Percentiles rank a stretch among this genome's conserved stretches.
These are phyloP conservation scores for Saposhnikovia divaricata DNA, from an alignment of 129 eudicot species.

Conservation along the genomic window DNA sequence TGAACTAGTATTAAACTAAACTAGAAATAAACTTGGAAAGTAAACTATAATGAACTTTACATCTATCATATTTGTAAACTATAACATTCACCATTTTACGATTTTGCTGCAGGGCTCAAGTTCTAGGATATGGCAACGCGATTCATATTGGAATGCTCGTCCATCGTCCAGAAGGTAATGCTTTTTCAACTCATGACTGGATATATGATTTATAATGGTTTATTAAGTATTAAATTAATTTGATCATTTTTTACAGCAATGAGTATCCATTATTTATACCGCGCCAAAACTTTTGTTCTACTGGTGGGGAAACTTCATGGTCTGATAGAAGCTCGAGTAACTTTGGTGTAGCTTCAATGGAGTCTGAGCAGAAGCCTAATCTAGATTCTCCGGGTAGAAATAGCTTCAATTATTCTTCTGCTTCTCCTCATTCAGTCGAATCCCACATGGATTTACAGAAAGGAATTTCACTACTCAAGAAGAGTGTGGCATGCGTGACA, in stretches of 20 bases:
- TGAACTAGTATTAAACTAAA: no score
- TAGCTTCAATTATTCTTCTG: constrained; percentile 69
- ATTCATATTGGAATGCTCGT: constrained; percentile 72
- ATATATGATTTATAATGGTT: background rate
- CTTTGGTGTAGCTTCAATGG: constrained; percentile 87
- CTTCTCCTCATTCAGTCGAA: constrained; percentile 81
- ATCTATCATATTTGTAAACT: no score
- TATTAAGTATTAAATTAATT: background rate
- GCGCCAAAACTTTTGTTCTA: constrained; percentile 66
- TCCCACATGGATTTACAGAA: constrained; percentile 91
- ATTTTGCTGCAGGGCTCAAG: background rate
- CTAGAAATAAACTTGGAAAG: no score
- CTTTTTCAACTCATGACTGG: constrained; percentile 7
- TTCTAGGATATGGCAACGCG: no score
- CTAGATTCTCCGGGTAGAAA: constrained; percentile 64
- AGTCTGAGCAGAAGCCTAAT: constrained; percentile 69
- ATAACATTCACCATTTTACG: no score
- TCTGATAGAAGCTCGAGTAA: constrained; percentile 86
- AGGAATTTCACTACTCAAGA: constrained; percentile 94
- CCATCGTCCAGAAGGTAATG: constrained; percentile 89
- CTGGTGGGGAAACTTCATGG: constrained; percentile 89
- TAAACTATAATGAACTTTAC: no score
- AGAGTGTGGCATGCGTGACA: constrained; percentile 92
- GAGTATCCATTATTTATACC: constrained; percentile 93
- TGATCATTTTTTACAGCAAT: constrained; percentile 36